phyloP scores from a whole-genome alignment of 176 grass and related monocot species.

The Ensete ventricosum region DNA sequence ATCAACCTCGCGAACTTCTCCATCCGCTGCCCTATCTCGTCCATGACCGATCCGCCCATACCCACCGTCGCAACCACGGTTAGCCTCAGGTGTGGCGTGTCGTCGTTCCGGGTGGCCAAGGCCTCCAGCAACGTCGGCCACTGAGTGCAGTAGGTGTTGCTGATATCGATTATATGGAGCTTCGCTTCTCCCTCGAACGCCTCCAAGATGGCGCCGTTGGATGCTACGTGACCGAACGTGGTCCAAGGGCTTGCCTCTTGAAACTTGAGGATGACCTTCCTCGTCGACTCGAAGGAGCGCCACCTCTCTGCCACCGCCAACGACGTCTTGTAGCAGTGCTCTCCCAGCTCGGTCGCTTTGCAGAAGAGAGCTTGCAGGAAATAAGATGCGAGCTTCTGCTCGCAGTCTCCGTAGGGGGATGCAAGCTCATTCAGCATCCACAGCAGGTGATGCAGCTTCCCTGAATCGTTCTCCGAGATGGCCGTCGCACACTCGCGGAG shows the following conservation, averaged over 20 bases:
- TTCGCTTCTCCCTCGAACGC: constrained; percentile 49
- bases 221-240: constrained; percentile 86
- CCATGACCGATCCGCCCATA: constrained; percentile 1
- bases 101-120: constrained; percentile 14
- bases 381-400: constrained; percentile 82
- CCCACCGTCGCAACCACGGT: constrained; percentile 4
- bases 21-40: constrained; percentile 13
- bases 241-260: constrained; percentile 95
- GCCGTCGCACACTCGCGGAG: constrained; percentile 75
- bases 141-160: constrained; percentile 98
- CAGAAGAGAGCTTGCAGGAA: constrained; percentile 84
- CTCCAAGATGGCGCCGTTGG: constrained; percentile 90
- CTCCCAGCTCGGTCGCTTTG: constrained; percentile 62
- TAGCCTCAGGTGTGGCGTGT: constrained; percentile 8
- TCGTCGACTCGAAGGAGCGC: constrained; percentile 74
- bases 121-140: constrained; percentile 94
- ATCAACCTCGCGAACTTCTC: constrained; percentile 24
- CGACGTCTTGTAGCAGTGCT: constrained; percentile 54
- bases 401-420: constrained; percentile 82
- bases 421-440: constrained; percentile 99
- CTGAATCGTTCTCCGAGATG: constrained; percentile 42
- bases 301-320: constrained; percentile 63
- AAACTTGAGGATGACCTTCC: constrained; percentile 63
- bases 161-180: constrained; percentile 91
- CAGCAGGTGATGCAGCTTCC: constrained; percentile 55